Conservation (phyloP, 2,329 filamentous ascomycete species). For the Ceratocystis lukuohia region DNA sequence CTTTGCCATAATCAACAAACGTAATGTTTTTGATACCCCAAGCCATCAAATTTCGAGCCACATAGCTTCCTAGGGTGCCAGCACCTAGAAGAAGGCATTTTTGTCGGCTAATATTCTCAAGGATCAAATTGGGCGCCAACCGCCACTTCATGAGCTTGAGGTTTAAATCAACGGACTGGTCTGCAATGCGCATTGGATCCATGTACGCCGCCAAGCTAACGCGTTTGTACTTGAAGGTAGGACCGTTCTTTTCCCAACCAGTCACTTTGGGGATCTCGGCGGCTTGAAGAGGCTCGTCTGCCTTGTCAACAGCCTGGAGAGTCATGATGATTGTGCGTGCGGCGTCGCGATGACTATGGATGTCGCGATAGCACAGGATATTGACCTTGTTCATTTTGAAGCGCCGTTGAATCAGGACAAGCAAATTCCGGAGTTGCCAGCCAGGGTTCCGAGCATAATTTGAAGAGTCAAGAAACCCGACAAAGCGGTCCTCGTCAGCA, state of each 20-base stretch:
- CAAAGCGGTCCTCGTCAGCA: slow-evolving; percentile 59
- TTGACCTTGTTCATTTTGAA: slow-evolving; percentile 67
- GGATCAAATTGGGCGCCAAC: slow-evolving; percentile 73
- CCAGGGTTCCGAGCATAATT: slow-evolving; percentile 78
- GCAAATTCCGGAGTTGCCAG: slow-evolving; percentile 82
- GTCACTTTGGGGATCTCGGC: slow-evolving; percentile 71
- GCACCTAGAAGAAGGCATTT: slow-evolving; percentile 85
- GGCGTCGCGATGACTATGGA: slow-evolving; percentile 61
- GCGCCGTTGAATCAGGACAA: slow-evolving; percentile 70
- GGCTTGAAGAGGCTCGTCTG: slow-evolving; percentile 23
- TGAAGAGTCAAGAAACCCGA: slow-evolving; percentile 85
- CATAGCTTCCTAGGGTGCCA: slow-evolving; percentile 86
- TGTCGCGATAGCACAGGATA: slow-evolving; percentile 81
- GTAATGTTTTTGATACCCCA: slow-evolving; percentile 95
- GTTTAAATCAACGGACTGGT: slow-evolving; percentile 91
- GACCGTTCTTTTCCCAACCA: slow-evolving; percentile 78
- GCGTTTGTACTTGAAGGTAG: slow-evolving; percentile 55
- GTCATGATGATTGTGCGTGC: slow-evolving; percentile 68
- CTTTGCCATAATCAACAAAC: slow-evolving; percentile 83
- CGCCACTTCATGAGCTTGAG: slow-evolving; percentile 98
- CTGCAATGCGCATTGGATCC: slow-evolving; percentile 75
- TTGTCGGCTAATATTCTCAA: slow-evolving; percentile 78
- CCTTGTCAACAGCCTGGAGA: slow-evolving; percentile 30
- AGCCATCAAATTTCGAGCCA: slow-evolving; percentile 79
- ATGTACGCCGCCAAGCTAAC: slow-evolving; percentile 85